Conservation (phyloP, 2,329 filamentous ascomycete genomes). For the Ascochyta lentis region DNA sequence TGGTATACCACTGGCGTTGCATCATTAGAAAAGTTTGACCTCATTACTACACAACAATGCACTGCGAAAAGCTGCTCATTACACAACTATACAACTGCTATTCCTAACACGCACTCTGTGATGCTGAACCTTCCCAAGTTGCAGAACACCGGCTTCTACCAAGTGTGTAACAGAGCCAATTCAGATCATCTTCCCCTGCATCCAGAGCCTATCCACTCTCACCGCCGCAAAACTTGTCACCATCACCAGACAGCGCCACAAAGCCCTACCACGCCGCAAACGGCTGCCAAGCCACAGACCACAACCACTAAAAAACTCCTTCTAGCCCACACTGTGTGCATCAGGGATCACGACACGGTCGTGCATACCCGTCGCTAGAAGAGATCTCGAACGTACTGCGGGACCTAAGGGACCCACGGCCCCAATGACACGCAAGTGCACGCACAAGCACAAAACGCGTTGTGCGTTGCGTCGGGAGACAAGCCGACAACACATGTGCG, state of each 20-base stretch:
- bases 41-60: constrained; percentile 6
- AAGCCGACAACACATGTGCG: constrained; percentile 1
- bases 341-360: background rate
- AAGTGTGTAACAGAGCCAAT: constrained; percentile 1
- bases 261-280: constrained; percentile 13
- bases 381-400: constrained; percentile 19
- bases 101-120: background rate
- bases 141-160: background rate
- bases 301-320: constrained; percentile 13
- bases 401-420: constrained; percentile 15
- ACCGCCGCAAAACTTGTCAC: constrained; percentile 12
- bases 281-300: constrained; percentile 17
- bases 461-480: background rate
- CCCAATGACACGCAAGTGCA: constrained; percentile 10
- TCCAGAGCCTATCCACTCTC: constrained; percentile 1
- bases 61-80: background rate
- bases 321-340: background rate
- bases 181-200: constrained; percentile 11
- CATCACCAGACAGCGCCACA: constrained; percentile 19
- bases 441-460: background rate
- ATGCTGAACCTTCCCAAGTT: no score
- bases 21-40: constrained; percentile 7
- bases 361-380: constrained; percentile 22
- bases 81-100: background rate
- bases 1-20: constrained; percentile 17